Conservation (phyloP, 2,329 filamentous ascomycete species). For the Metarhizium guizhouense region DNA sequence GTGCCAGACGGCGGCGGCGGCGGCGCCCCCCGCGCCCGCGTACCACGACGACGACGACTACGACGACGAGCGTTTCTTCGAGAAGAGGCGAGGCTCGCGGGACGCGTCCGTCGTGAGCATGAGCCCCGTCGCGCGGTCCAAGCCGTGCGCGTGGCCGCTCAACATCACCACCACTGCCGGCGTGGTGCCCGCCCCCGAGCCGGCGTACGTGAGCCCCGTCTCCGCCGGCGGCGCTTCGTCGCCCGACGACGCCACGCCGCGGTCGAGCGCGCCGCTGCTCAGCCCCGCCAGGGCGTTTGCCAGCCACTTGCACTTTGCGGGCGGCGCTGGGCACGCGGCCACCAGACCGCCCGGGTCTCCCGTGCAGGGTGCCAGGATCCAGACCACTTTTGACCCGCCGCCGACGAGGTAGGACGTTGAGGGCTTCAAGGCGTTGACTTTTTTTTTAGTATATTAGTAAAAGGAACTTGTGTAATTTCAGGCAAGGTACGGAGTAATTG, state of each 20-base stretch:
- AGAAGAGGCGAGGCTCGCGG: background rate
- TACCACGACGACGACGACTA: background rate
- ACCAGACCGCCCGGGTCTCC: constrained; percentile 20
- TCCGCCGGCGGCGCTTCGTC: constrained; percentile 14
- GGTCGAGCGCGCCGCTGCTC: constrained; percentile 27
- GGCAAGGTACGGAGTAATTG: too few species aligned
- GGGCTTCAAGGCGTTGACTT: too few species aligned
- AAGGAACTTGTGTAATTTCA: too few species aligned
- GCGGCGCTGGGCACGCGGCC: background rate
- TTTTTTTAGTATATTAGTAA: too few species aligned
- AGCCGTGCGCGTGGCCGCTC: background rate
- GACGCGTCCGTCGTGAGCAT: constrained; percentile 1
- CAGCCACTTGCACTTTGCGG: too few species aligned
- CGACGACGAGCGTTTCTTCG: constrained; percentile 4
- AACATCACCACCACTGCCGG: background rate
- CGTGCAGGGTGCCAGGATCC: constrained; percentile 25
- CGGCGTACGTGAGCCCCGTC: too few species aligned
- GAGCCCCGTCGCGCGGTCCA: background rate
- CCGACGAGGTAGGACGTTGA: constrained; percentile 15
- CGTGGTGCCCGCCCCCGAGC: too few species aligned
- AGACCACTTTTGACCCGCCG: constrained; percentile 30
- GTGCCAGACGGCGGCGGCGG: constrained; percentile 18
- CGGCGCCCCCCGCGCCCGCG: constrained; percentile 23
- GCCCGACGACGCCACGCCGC: constrained; percentile 22
- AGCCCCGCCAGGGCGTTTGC: background rate